Conservation (phyloP, 495 filamentous ascomycete genomes). For the Penicillium desertorum region DNA sequence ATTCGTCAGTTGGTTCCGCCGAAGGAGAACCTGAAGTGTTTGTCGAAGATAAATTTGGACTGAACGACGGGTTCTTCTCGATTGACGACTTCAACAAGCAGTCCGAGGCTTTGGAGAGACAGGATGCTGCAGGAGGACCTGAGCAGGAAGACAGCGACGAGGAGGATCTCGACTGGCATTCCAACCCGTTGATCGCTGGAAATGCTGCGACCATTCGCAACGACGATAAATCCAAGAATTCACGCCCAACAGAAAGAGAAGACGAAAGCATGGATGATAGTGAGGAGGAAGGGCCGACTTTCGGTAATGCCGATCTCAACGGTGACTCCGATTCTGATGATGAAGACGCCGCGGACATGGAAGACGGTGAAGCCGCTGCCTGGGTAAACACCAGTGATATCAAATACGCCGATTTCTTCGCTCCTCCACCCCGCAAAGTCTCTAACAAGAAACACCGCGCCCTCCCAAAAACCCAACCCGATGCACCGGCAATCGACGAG, state of each 20-base stretch:
- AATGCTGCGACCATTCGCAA: conserved; percentile 19
- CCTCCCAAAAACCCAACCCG: conserved; percentile 52
- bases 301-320: conserved; percentile 65
- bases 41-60: conserved; percentile 58
- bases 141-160: conserved; percentile 68
- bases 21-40: conserved; percentile 47
- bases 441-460: conserved; percentile 49
- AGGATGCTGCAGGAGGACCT: conserved; percentile 68
- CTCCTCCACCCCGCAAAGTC: conserved; percentile 71
- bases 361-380: conserved; percentile 44
- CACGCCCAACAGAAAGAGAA: conserved; percentile 16
- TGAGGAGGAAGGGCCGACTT: conserved; percentile 74
- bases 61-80: conserved; percentile 97
- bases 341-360: conserved; percentile 46
- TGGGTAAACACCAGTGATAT: conserved; percentile 79
- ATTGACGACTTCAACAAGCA: conserved; percentile 97
- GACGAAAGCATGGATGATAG: conserved; percentile 49
- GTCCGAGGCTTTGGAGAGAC: conserved; percentile 79
- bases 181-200: conserved; percentile 56
- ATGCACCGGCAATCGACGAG: conserved; percentile 44
- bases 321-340: conserved; percentile 56
- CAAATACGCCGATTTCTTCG: conserved; percentile 88
- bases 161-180: conserved; percentile 86
- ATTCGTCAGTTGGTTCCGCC: conserved; percentile 10
- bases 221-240: conserved; percentile 16